Evolutionary conservation across 2,329 filamentous ascomycete species (phyloP).

Genomic region (Mycosphaerella arachidis): DNA sequence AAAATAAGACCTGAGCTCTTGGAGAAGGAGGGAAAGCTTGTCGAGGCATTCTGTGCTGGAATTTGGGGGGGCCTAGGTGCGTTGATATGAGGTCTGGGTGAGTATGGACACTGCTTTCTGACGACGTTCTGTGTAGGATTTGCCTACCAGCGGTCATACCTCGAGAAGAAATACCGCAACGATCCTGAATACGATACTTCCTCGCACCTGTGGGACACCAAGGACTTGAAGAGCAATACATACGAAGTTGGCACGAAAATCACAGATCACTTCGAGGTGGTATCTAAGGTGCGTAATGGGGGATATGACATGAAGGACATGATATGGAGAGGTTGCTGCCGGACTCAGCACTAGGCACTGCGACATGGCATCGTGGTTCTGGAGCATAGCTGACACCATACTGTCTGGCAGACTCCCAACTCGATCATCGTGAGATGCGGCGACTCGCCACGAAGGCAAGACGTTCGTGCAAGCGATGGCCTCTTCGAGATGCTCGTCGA

Average conservation of each 20-base stretch:
- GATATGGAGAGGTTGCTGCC: too few species aligned
- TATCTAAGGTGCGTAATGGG: slow-evolving; percentile 46
- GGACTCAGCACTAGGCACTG: too few species aligned
- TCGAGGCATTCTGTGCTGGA: slow-evolving; percentile 62
- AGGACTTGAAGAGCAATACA: slow-evolving; percentile 50
- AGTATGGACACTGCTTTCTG: background rate
- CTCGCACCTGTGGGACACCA: slow-evolving; percentile 57
- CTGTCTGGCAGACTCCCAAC: slow-evolving; percentile 40
- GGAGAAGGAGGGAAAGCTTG: slow-evolving; percentile 56
- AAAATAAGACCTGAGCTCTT: slow-evolving; percentile 63
- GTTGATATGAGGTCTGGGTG: slow-evolving; percentile 16
- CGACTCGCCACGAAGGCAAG: slow-evolving; percentile 57
- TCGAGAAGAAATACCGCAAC: slow-evolving; percentile 55
- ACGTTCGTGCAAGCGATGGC: slow-evolving; percentile 57
- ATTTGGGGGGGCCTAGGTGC: slow-evolving; percentile 63
- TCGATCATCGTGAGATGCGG: slow-evolving; percentile 62
- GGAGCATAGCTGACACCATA: too few species aligned
- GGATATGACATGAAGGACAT: too few species aligned
- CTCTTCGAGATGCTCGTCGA: slow-evolving; percentile 61
- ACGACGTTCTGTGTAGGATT: slow-evolving; percentile 43
- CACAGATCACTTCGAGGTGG: slow-evolving; percentile 66
- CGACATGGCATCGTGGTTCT: too few species aligned
- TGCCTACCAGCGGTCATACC: slow-evolving; percentile 54
- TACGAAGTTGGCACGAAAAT: slow-evolving; percentile 62
- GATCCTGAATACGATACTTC: slow-evolving; percentile 47